Base-by-base conservation (phyloP, 2,329 filamentous ascomycete genomes). In the Nothophoma quercina region DNA sequence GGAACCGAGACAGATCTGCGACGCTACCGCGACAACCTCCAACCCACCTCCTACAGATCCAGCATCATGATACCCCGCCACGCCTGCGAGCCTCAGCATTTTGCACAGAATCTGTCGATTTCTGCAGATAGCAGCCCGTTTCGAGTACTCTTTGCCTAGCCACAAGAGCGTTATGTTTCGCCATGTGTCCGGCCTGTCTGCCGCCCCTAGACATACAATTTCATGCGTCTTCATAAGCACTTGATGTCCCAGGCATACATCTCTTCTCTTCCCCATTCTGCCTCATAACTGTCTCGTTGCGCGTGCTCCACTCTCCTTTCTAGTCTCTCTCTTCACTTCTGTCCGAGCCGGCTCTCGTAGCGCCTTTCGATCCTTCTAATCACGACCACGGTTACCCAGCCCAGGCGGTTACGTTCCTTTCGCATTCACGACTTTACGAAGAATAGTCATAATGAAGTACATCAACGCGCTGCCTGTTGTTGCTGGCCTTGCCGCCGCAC, bases 271-370 rank as follows among this genome's bases (percentile, higher is more conserved):
- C 56, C 58, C 48, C 58, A 62, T 65, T 63, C 59, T 64, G 66
- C 60, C 65, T 63, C 66, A 66, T 70, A 70, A 69, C 65, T 51
- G 59, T 67, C 47, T 65, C 55, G 62, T 65, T 65, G 59, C 62
- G 61, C 60, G 69, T 68, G 64, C 60, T 71, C 57, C 67, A 65
- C 64, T 70, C 64, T 69, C 68, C 33, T 69, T 69, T 69, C 56
- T 59, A 60, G 62, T 61, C 60, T 59, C 58, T 67, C 59, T 59
- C 53, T 66, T 66, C 59, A 56, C 58, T 65, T 67, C 59, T 64
- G 63, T 67, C 59, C 67, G 74, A 75, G 74, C 74, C 73, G 73
- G 73, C 68, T 70, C 72, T 75, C 73, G 69, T 64, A 67, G 63
- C 65, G 65, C 70, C 66, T 62, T 73, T 69, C 63, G 55, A 64